Conservation (phyloP, 306 rosid genomes). For the Prunus padus region DNA sequence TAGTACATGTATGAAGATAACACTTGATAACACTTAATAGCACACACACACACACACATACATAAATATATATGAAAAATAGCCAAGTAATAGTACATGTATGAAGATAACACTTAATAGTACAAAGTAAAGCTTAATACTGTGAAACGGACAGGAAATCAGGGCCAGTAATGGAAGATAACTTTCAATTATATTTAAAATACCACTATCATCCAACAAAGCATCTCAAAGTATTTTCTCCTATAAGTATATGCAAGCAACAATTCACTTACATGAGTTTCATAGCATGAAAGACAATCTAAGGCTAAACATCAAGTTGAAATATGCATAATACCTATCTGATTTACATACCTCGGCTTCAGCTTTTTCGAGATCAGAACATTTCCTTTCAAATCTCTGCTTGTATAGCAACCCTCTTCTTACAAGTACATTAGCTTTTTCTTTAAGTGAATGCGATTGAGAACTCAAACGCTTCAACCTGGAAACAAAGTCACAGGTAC, state of each 20-base stretch:
- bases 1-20: too few species aligned
- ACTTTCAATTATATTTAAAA: neutral
- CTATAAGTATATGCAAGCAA: constrained; percentile 1
- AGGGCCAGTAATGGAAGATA: neutral
- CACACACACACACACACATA: too few species aligned
- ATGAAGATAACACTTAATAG: neutral
- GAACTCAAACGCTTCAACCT: constrained; percentile 65
- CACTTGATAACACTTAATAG: too few species aligned
- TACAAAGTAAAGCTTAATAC: neutral
- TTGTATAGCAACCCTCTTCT: constrained; percentile 52
- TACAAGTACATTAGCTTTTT: constrained; percentile 48
- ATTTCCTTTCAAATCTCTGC: constrained; percentile 62
- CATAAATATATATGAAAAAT: too few species aligned
- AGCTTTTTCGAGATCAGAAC: constrained; percentile 78
- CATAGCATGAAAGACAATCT: constrained; percentile 11
- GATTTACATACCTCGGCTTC: constrained; percentile 72
- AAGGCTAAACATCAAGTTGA: constrained; percentile 12
- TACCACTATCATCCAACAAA: neutral
- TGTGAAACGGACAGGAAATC: neutral
- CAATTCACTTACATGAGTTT: neutral
- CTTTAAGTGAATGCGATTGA: constrained; percentile 48
- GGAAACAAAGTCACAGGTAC: constrained; percentile 34
- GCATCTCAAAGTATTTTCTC: neutral
- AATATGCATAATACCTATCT: neutral
- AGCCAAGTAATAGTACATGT: too few species aligned